phyloP scores from a whole-genome alignment of 2,329 filamentous ascomycete genomes.

The Hymenoscyphus repandus region DNA sequence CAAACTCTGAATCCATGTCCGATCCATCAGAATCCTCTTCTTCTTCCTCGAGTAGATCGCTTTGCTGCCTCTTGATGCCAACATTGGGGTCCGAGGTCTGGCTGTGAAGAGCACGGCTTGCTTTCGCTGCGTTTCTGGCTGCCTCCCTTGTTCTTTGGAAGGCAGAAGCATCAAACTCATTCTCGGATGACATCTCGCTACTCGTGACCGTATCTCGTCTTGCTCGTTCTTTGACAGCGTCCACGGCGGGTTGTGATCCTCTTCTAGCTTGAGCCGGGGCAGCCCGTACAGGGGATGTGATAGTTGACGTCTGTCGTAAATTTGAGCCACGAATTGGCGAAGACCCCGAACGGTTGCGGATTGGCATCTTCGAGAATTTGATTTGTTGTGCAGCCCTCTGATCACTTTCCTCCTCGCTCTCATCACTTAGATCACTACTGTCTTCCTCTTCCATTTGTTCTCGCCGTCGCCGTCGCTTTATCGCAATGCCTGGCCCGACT shows the following conservation, averaged over 20 bases:
- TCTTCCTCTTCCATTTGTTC: slow-evolving; percentile 75
- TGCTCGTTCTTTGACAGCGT: slow-evolving; percentile 63
- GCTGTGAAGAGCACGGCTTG: slow-evolving; percentile 47
- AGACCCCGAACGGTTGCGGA: slow-evolving; percentile 78
- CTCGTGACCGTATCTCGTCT: slow-evolving; percentile 74
- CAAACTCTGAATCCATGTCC: slow-evolving; percentile 60
- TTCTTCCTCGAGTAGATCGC: slow-evolving; percentile 46
- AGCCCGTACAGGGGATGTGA: slow-evolving; percentile 65
- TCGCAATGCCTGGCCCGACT: slow-evolving; percentile 60
- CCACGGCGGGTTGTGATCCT: slow-evolving; percentile 67
- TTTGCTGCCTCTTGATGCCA: slow-evolving; percentile 29
- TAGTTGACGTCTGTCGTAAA: slow-evolving; percentile 54
- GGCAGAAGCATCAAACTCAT: slow-evolving; percentile 64
- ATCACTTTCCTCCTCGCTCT: slow-evolving; percentile 74
- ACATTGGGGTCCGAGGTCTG: slow-evolving; percentile 46
- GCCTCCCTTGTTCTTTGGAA: slow-evolving; percentile 61
- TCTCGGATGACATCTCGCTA: slow-evolving; percentile 79
- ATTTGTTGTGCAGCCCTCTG: slow-evolving; percentile 78
- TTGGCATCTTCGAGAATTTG: slow-evolving; percentile 93
- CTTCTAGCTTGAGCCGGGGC: slow-evolving; percentile 43
- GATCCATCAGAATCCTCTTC: slow-evolving; percentile 57
- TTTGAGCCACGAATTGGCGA: slow-evolving; percentile 73
- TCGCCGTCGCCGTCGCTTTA: slow-evolving; percentile 58
- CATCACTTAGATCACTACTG: slow-evolving; percentile 78
- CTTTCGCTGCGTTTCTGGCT: slow-evolving; percentile 51